Base-by-base conservation (phyloP, 257 asterid species). In the Fraxinus quadrangulata region DNA sequence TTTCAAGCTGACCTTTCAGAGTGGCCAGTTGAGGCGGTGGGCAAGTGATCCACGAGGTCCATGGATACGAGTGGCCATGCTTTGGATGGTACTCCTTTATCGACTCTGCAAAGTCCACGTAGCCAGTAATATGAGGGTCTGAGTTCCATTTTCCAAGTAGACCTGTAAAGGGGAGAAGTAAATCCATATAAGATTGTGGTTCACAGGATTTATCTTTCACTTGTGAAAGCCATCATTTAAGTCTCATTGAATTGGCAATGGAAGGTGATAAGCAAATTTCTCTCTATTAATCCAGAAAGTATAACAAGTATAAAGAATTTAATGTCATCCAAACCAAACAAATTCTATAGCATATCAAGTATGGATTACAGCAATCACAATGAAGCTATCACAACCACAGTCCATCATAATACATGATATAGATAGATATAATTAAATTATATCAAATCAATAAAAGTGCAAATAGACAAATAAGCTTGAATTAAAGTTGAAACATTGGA, bases 61-160 rank as follows among this genome's bases (percentile, higher is more conserved):
- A 95, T 49, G 99, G 98, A 83, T 88, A 95, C 47, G 99, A 89
- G 40, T 86, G 83, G n/a, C 94, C 97, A 66, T 89, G 92, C 77
- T 87, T 89, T 67, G 99, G 99, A 88, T 94, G 99, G 85, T 91
- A 86, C 67, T 87, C 93, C 81, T 88, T 81, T 7, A 93, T 79
- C 10, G 91, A 84, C 83, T 95, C 96, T 0, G 97, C 99, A 74
- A 95, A 90, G 90, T 95, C 99, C 31, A 95, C 90, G 72, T 93
- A 95, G 54, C 92, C 98, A 56, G 99, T 85, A 36, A 93, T 45
- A 75, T 95, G 99, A n/a, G 98, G 98, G 54, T 93, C 98, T 1
- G 87, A 84, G 83, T 95, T 95, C 99, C 99, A 95, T 79, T 87
- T 85, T 73, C 87, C 94, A 75, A 83, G 88, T 12, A 95, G 87